phyloP scores from a whole-genome alignment of 208 protist species.

The Acanthamoeba castellanii region DNA sequence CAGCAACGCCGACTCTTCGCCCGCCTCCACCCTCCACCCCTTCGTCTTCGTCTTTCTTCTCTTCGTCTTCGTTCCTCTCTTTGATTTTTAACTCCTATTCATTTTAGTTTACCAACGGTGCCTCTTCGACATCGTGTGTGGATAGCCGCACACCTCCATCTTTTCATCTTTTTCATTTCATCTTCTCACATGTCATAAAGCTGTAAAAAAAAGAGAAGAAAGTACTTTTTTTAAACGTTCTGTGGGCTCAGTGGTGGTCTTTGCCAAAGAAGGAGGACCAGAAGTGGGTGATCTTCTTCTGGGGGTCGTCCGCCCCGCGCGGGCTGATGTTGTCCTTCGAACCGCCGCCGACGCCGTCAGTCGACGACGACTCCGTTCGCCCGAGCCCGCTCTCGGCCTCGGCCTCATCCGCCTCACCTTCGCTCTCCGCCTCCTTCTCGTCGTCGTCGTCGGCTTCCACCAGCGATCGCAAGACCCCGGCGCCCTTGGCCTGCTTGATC shows the following conservation, averaged over 20 bases:
- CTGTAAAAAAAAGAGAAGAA: too few species aligned
- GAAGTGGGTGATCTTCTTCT: constrained; percentile 69
- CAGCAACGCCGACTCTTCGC: neutral
- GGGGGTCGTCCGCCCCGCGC: constrained; percentile 11
- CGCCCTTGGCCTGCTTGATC: constrained; percentile 25
- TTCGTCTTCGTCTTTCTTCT: neutral
- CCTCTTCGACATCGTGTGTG: neutral
- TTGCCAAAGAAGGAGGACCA: constrained; percentile 70
- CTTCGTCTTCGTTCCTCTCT: neutral
- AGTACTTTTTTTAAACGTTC: too few species aligned
- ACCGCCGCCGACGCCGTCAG: too few species aligned
- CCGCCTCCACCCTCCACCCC: neutral
- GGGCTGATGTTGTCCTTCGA: neutral
- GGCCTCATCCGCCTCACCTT: neutral
- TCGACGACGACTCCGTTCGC: too few species aligned
- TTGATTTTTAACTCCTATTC: too few species aligned
- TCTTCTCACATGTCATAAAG: too few species aligned
- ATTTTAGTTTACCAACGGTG: too few species aligned
- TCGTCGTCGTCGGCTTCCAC: neutral
- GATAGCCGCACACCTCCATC: neutral
- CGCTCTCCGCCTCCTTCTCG: neutral
- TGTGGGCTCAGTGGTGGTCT: neutral
- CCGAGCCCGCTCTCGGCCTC: neutral
- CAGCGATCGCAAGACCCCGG: neutral
- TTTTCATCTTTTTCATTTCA: too few species aligned